A percentile compares a stretch with the other conserved stretches of the same genome.
phyloP scores from a whole-genome alignment of 2,329 filamentous ascomycete species.

The Neonectria hederae region DNA sequence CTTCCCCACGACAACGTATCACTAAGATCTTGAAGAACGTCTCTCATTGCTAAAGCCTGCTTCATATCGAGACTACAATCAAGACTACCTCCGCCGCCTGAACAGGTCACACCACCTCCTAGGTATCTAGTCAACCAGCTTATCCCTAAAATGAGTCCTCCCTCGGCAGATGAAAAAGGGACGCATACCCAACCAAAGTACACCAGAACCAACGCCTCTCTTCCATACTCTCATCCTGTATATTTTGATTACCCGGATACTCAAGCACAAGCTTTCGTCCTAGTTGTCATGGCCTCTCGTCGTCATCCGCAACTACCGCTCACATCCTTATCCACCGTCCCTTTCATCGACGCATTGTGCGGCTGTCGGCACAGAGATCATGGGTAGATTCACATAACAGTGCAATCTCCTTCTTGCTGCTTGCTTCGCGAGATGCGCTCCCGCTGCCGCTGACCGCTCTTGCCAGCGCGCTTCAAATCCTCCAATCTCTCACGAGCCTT shows the following conservation, averaged over 20 bases:
- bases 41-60: slow-evolving; percentile 1
- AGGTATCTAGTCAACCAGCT: not conserved
- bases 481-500: slow-evolving; percentile 93
- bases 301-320: slow-evolving; percentile 8
- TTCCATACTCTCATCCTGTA: slow-evolving; percentile 4
- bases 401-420: slow-evolving; percentile 89
- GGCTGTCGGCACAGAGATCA: not conserved
- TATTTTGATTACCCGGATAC: slow-evolving; percentile 9
- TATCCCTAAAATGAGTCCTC: not conserved
- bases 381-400: slow-evolving; percentile 73
- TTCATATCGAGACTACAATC: slow-evolving; percentile 7
- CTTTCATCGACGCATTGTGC: not conserved
- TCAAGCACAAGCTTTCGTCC: slow-evolving; percentile 7
- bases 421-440: slow-evolving; percentile 85
- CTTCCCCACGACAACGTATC: not conserved
- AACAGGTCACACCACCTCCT: not conserved
- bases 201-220: slow-evolving; percentile 25
- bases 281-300: slow-evolving; percentile 3
- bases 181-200: slow-evolving; percentile 12
- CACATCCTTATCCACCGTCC: slow-evolving; percentile 3
- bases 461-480: slow-evolving; percentile 85
- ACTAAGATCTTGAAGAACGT: not conserved
- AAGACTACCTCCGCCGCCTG: not conserved
- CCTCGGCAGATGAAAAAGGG: slow-evolving; percentile 2
- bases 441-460: slow-evolving; percentile 73